Evolutionary conservation across 1,284 basidiomycete genomes (phyloP).

Genomic region (Ganoderma resinaceum): DNA sequence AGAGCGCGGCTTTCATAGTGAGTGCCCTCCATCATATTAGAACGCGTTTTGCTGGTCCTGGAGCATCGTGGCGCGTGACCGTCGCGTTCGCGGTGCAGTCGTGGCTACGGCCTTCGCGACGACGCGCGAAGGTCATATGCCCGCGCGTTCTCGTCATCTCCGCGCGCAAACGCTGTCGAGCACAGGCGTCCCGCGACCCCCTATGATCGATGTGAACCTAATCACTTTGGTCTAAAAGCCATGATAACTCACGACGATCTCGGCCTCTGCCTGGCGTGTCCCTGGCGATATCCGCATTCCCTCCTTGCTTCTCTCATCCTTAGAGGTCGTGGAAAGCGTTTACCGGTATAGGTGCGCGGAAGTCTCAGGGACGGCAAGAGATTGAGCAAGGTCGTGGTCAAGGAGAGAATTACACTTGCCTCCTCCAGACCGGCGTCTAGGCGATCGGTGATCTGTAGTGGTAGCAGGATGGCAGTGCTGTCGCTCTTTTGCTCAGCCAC

Average conservation of each 20-base stretch:
- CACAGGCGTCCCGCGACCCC: background rate
- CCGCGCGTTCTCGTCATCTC: conserved; percentile 13
- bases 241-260: conserved; percentile 5
- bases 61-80: conserved; percentile 1
- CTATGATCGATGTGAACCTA: background rate
- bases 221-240: background rate
- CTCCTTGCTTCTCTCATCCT: background rate
- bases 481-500: background rate
- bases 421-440: background rate
- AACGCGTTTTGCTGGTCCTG: background rate
- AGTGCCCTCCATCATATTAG: conserved; percentile 37
- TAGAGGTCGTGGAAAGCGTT: background rate
- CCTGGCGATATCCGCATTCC: background rate
- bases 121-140: background rate
- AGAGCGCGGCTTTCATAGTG: conserved; percentile 85
- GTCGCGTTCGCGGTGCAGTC: background rate
- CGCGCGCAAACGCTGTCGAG: conserved; percentile 7
- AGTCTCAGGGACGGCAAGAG: background rate
- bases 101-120: background rate
- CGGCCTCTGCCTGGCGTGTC: conserved; percentile 2
- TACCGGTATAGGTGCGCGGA: background rate
- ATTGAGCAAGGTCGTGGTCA: background rate
- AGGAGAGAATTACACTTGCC: background rate
- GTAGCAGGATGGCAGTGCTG: background rate
- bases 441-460: background rate